Evolutionary conservation across 1,284 basidiomycete genomes (phyloP).

Genomic region (Irpex sp.): DNA sequence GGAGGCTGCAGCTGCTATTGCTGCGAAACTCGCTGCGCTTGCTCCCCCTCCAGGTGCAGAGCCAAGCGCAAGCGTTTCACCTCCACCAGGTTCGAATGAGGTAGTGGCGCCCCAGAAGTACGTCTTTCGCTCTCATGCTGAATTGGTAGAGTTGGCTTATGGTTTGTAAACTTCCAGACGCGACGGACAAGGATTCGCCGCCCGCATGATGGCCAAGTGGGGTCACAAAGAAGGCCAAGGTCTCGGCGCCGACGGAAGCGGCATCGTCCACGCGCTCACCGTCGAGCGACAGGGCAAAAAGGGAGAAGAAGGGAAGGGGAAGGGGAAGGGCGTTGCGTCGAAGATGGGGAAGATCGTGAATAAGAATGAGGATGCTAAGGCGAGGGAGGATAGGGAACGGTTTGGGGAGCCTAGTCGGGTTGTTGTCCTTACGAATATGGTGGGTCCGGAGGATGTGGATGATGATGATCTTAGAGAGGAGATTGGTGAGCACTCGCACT

Average conservation of each 20-base stretch:
- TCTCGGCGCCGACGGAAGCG: constrained; percentile 75
- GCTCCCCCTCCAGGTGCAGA: constrained; percentile 27
- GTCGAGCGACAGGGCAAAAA: constrained; percentile 51
- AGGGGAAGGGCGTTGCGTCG: constrained; percentile 31
- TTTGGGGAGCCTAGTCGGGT: constrained; percentile 89
- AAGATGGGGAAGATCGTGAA: constrained; percentile 86
- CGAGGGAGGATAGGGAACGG: constrained; percentile 66
- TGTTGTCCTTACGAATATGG: constrained; percentile 84
- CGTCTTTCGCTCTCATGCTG: constrained; percentile 7
- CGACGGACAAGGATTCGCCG: constrained; percentile 69
- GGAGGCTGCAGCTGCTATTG: constrained; percentile 77
- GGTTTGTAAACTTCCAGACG: constrained; percentile 31
- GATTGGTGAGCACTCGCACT: constrained; percentile 63
- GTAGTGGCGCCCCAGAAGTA: constrained; percentile 26
- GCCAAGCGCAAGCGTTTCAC: constrained; percentile 15
- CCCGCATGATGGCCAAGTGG: constrained; percentile 87
- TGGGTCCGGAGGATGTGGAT: constrained; percentile 72
- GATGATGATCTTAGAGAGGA: constrained; percentile 85
- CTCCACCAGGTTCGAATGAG: constrained; percentile 29
- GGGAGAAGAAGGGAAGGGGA: constrained; percentile 24
- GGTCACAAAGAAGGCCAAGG: constrained; percentile 92
- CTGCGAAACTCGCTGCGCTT: constrained; percentile 61
- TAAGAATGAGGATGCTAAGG: constrained; percentile 72
- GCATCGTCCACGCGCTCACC: constrained; percentile 82
- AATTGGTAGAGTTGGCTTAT: background rate